phyloP scores from a whole-genome alignment of 2,329 filamentous ascomycete species.

The Ploettnerulaceae sp. region DNA sequence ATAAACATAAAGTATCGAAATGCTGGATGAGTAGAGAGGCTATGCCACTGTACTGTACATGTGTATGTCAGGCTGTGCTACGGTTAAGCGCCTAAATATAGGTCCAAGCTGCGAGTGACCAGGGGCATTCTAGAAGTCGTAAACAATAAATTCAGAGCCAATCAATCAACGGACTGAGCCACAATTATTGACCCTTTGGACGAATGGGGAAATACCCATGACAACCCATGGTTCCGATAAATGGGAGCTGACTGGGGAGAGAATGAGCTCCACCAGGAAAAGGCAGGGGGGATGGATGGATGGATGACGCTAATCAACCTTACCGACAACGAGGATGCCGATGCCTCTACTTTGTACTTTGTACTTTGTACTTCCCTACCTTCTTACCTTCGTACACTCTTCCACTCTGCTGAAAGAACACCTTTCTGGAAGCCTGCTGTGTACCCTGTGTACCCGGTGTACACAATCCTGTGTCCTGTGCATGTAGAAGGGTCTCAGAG shows the following conservation, averaged over 20 bases:
- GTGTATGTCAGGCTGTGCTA: too few species aligned
- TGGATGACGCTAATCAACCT: background rate
- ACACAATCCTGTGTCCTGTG: background rate
- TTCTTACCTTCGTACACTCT: background rate
- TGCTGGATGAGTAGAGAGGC: too few species aligned
- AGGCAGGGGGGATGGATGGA: too few species aligned
- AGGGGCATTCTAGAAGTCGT: too few species aligned
- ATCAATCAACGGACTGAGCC: background rate
- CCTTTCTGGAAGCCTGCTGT: conserved; percentile 6
- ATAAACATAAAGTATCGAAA: too few species aligned
- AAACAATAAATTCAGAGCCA: background rate
- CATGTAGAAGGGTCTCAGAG: background rate
- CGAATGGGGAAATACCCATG: too few species aligned
- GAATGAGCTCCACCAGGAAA: background rate
- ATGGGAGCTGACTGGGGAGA: background rate
- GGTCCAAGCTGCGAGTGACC: too few species aligned
- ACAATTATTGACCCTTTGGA: background rate
- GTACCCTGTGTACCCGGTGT: background rate
- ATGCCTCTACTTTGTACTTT: background rate
- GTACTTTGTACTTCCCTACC: background rate
- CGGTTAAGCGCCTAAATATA: too few species aligned
- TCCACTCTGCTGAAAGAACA: background rate
- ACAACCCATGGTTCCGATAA: background rate
- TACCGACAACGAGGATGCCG: background rate
- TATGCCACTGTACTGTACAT: too few species aligned